A percentile compares a stretch with the other conserved stretches of the same genome.
Conservation (phyloP, 352 stramenopile genomes). For the Globisporangium yorkense region DNA sequence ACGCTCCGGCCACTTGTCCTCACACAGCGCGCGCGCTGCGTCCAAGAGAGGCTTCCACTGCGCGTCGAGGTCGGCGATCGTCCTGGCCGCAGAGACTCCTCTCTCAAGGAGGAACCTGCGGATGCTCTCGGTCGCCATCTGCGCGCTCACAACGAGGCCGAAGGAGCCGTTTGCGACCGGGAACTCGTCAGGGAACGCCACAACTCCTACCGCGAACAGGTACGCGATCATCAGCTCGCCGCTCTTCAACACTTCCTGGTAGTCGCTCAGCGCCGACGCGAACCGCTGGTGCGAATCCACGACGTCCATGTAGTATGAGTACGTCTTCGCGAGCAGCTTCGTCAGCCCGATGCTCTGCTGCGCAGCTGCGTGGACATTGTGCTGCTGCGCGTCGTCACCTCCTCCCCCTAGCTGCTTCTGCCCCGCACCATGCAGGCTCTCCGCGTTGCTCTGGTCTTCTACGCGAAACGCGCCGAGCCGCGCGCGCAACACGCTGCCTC, state of each 20-base stretch:
- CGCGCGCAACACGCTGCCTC: slow-evolving; percentile 35
- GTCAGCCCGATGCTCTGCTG: slow-evolving; percentile 13
- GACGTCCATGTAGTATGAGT: slow-evolving; percentile 54
- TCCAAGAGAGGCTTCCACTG: slow-evolving; percentile 34
- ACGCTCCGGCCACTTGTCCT: slow-evolving; percentile 62
- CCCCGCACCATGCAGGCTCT: neutral
- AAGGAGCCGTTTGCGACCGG: too few relatives aligned
- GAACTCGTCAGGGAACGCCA: slow-evolving; percentile 19
- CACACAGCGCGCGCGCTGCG: slow-evolving; percentile 41
- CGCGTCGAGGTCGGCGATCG: neutral
- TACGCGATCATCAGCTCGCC: slow-evolving; percentile 36
- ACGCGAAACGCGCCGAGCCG: slow-evolving; percentile 12
- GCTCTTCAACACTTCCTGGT: slow-evolving; percentile 27
- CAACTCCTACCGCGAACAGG: slow-evolving; percentile 27
- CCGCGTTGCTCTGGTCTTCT: neutral
- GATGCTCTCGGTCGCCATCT: neutral
- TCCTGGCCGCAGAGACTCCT: neutral
- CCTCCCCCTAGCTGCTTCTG: too few relatives aligned
- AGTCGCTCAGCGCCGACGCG: slow-evolving; percentile 16
- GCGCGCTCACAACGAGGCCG: neutral
- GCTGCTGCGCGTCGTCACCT: too few relatives aligned
- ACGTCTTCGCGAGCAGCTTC: slow-evolving; percentile 60
- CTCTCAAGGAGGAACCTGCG: neutral
- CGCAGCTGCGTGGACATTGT: neutral
- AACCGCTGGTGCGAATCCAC: slow-evolving; percentile 31